Conservation (phyloP, 202 grass and related monocot genomes). For the Miscanthus sacchariflorus region DNA sequence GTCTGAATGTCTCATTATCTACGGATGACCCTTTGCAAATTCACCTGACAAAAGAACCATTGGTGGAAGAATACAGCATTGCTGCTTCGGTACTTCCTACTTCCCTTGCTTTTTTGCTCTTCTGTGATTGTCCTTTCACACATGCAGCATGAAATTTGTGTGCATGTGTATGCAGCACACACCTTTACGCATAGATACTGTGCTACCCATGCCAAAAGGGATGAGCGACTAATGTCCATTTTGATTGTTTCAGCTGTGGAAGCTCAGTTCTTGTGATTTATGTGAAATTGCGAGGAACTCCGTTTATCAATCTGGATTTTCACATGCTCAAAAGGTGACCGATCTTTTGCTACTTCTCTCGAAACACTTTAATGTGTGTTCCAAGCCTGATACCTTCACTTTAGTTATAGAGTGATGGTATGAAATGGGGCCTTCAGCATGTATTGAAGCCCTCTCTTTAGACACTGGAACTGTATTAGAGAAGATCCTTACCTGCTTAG, state of each 20-base stretch:
- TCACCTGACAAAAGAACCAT: conserved; percentile 97
- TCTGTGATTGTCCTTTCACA: conserved; percentile 19
- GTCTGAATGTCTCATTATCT: conserved; percentile 91
- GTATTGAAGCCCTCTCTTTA: neutral
- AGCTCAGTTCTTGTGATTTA: conserved; percentile 97
- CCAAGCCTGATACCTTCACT: conserved; percentile 24
- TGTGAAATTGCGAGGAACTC: conserved; percentile 99
- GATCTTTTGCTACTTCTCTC: conserved; percentile 10
- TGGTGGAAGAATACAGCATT: conserved; percentile 99
- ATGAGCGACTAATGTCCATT: conserved; percentile 27
- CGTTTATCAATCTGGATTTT: conserved; percentile 98
- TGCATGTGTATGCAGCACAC: conserved; percentile 14
- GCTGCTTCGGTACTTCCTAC: conserved; percentile 84
- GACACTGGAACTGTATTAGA: conserved; percentile 21
- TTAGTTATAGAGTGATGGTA: neutral
- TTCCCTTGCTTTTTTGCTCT: conserved; percentile 15
- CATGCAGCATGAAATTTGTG: neutral
- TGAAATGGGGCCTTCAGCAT: neutral
- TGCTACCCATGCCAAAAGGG: neutral
- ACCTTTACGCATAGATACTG: conserved; percentile 14
- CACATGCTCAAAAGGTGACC: conserved; percentile 85
- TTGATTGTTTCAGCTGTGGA: conserved; percentile 82
- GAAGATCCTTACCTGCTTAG: conserved; percentile 36
- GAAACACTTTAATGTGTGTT: neutral
- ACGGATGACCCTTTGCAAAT: conserved; percentile 99